These are phyloP conservation scores for Sporopachydermia quercuum DNA, from an alignment of 805 yeast species.

Conservation along the genomic window DNA sequence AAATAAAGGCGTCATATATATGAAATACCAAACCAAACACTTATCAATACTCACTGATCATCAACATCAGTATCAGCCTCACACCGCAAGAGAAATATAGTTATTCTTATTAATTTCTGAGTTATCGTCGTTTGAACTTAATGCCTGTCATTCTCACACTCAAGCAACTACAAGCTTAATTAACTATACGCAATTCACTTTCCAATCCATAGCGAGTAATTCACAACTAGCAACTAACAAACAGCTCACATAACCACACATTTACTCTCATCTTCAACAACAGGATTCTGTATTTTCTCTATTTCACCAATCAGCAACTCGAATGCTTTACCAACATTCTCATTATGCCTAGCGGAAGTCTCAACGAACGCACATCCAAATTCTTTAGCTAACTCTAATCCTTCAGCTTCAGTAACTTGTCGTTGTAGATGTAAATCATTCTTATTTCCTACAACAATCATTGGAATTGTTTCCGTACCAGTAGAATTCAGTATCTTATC, in stretches of 20 bases:
- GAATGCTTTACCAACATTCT: constrained; percentile 50
- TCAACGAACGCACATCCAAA: constrained; percentile 65
- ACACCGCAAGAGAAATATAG: too few species aligned
- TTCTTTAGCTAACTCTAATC: constrained; percentile 42
- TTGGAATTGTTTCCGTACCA: constrained; percentile 59
- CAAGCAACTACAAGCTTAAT: too few species aligned
- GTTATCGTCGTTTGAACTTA: too few species aligned
- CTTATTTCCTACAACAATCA: constrained; percentile 67
- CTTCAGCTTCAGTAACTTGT: constrained; percentile 47
- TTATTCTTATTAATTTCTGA: too few species aligned
- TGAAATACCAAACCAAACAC: too few species aligned
- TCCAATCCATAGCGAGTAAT: too few species aligned
- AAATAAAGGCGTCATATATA: too few species aligned
- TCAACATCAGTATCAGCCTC: too few species aligned
- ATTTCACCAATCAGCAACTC: constrained; percentile 44
- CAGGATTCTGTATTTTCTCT: constrained; percentile 46
- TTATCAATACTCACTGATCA: too few species aligned
- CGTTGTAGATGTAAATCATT: constrained; percentile 54
- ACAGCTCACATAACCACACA: constrained; percentile 34
- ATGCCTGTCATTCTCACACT: too few species aligned
- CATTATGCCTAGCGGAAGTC: constrained; percentile 69
- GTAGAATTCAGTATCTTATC: constrained; percentile 69
- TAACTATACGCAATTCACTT: too few species aligned
- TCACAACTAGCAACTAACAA: too few species aligned
- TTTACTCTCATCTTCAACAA: constrained; percentile 29